Evolutionary conservation across 2,329 filamentous ascomycete species (phyloP).

Genomic region (Aspergillus hiratsukae): DNA sequence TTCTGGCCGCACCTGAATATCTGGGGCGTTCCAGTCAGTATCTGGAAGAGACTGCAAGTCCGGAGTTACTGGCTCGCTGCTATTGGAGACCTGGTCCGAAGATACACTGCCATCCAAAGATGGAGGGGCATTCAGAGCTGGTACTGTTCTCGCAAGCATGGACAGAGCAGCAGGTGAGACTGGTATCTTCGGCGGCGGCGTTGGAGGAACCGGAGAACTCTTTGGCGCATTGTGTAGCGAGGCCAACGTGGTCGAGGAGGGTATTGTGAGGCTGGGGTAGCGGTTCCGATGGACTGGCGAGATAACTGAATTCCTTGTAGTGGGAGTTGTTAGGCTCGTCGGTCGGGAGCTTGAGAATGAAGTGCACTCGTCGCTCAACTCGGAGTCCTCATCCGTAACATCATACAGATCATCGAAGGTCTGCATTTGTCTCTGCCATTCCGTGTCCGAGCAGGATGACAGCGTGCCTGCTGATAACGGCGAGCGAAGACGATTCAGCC

Average conservation of each 20-base stretch:
- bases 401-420: constrained; percentile 88
- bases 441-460: constrained; percentile 48
- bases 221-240: constrained; percentile 52
- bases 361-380: constrained; percentile 45
- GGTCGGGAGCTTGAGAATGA: constrained; percentile 48
- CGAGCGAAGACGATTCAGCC: constrained; percentile 25
- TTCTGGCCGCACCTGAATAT: constrained; percentile 32
- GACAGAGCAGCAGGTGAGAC: constrained; percentile 72
- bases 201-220: constrained; percentile 44
- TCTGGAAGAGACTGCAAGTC: constrained; percentile 58
- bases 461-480: constrained; percentile 29
- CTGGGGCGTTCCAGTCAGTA: constrained; percentile 55
- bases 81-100: constrained; percentile 78
- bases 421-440: constrained; percentile 61
- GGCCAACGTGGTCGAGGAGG: constrained; percentile 54
- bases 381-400: constrained; percentile 72
- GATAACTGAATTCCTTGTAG: constrained; percentile 34
- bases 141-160: constrained; percentile 66
- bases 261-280: constrained; percentile 58
- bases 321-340: constrained; percentile 44
- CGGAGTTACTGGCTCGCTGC: constrained; percentile 82
- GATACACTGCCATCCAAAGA: constrained; percentile 85
- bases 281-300: constrained; percentile 42
- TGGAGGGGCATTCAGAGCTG: constrained; percentile 73
- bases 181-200: constrained; percentile 55